These are phyloP conservation scores for Leptodontidium sp. DNA, from an alignment of 2,329 filamentous ascomycete genomes.

Conservation along the genomic window DNA sequence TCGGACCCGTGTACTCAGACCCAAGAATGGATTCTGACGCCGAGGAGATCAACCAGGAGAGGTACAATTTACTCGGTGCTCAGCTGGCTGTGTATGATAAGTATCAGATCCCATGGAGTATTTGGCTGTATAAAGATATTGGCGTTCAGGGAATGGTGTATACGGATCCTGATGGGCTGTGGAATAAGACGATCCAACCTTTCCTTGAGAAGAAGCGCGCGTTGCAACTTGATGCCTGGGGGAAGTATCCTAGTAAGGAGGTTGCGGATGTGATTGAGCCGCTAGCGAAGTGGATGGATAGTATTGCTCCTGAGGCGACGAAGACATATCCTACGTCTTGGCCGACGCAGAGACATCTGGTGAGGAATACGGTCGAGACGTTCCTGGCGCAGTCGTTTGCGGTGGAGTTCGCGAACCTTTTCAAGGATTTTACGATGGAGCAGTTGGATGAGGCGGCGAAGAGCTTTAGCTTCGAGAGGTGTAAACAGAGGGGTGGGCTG, in stretches of 20 bases:
- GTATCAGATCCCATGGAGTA: slow-evolving; percentile 62
- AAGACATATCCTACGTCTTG: slow-evolving; percentile 49
- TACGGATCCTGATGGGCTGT: slow-evolving; percentile 51
- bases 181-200: slow-evolving; percentile 58
- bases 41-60: slow-evolving; percentile 52
- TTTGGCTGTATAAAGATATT: slow-evolving; percentile 68
- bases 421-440: slow-evolving; percentile 57
- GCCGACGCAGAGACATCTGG: slow-evolving; percentile 58
- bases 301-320: slow-evolving; percentile 51
- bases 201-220: slow-evolving; percentile 64
- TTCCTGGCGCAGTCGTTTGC: slow-evolving; percentile 59
- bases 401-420: slow-evolving; percentile 64
- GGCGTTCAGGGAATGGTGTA: slow-evolving; percentile 64
- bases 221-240: slow-evolving; percentile 65
- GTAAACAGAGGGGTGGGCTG: slow-evolving; percentile 54
- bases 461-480: slow-evolving; percentile 61
- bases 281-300: slow-evolving; percentile 47
- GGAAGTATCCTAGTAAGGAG: slow-evolving; percentile 50
- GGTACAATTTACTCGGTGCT: slow-evolving; percentile 56
- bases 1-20: slow-evolving; percentile 54
- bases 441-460: slow-evolving; percentile 58
- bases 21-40: slow-evolving; percentile 44
- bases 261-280: slow-evolving; percentile 36
- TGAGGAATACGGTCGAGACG: slow-evolving; percentile 55
- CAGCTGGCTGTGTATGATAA: slow-evolving; percentile 61